phyloP scores from a whole-genome alignment of 2,329 filamentous ascomycete species.

The Arthrinium phaeospermum region DNA sequence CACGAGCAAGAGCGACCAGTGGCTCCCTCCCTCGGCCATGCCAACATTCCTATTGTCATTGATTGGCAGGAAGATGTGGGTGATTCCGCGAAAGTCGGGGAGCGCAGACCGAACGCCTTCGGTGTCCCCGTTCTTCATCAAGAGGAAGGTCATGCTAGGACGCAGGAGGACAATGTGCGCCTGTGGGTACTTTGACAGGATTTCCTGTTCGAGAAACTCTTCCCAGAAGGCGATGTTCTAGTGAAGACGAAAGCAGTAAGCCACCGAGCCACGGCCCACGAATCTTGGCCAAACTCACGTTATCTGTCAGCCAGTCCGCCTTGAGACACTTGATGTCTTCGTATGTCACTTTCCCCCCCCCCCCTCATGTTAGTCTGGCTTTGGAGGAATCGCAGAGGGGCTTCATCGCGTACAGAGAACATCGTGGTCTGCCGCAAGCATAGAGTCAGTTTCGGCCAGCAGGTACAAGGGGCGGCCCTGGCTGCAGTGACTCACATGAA shows the following conservation, averaged over 20 bases:
- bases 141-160: conserved; percentile 89
- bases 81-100: conserved; percentile 79
- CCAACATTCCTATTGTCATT: conserved; percentile 83
- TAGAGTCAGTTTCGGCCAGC: conserved; percentile 19
- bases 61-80: conserved; percentile 94
- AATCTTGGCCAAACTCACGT: conserved; percentile 61
- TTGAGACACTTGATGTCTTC: conserved; percentile 89
- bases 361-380: neutral
- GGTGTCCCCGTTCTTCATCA: conserved; percentile 74
- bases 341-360: conserved; percentile 70
- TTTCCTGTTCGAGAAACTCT: conserved; percentile 92
- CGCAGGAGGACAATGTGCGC: conserved; percentile 89
- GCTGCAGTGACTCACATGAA: conserved; percentile 46
- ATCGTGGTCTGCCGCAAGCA: conserved; percentile 40
- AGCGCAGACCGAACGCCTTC: conserved; percentile 68
- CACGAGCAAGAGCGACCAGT: conserved; percentile 94
- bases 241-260: neutral
- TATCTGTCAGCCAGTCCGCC: conserved; percentile 96
- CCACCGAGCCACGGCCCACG: neutral
- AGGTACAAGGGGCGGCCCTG: neutral
- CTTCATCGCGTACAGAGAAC: conserved; percentile 40
- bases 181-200: conserved; percentile 78
- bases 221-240: conserved; percentile 98
- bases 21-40: conserved; percentile 85
- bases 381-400: neutral